These are phyloP conservation scores for Arthroderma sp. DNA, from an alignment of 2,329 filamentous ascomycete genomes.

Conservation along the genomic window DNA sequence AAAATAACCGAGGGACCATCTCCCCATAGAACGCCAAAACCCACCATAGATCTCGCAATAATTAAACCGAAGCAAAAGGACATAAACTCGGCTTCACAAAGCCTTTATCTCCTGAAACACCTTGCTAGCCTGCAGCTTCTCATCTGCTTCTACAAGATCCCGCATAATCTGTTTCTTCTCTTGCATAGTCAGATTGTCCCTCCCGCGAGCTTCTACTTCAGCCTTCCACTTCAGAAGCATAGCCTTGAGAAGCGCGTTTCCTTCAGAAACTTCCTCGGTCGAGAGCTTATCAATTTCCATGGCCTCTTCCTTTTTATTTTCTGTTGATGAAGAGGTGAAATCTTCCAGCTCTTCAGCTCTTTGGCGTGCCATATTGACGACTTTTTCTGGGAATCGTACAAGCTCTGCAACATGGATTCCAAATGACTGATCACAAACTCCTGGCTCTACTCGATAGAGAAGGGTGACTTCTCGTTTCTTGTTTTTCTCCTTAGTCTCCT, in stretches of 20 bases:
- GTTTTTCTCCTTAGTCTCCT: conserved; percentile 32
- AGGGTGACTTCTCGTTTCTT: conserved; percentile 77
- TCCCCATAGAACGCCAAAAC: too few species aligned
- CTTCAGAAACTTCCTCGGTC: conserved; percentile 79
- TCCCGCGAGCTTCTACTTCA: conserved; percentile 49
- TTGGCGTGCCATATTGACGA: conserved; percentile 96
- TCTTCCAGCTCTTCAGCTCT: conserved; percentile 98
- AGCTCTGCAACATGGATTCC: conserved; percentile 97
- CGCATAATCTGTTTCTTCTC: conserved; percentile 68
- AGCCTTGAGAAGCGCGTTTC: conserved; percentile 70
- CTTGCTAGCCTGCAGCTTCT: conserved; percentile 47
- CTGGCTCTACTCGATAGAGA: conserved; percentile 90
- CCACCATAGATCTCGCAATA: too few species aligned
- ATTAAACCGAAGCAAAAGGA: too few species aligned
- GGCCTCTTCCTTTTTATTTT: conserved; percentile 30
- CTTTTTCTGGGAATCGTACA: conserved; percentile 90
- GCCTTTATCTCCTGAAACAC: conserved; percentile 37
- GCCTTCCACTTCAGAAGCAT: conserved; percentile 77
- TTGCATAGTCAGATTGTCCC: conserved; percentile 47
- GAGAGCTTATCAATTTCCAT: conserved; percentile 41
- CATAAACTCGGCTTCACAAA: conserved; percentile 19
- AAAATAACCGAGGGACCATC: too few species aligned
- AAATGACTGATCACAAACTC: conserved; percentile 93
- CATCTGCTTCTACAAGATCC: conserved; percentile 62
- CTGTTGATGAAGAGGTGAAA: conserved; percentile 40